These are phyloP conservation scores for Aspergillus sclerotioniger DNA, from an alignment of 495 filamentous ascomycete genomes.

Conservation along the genomic window DNA sequence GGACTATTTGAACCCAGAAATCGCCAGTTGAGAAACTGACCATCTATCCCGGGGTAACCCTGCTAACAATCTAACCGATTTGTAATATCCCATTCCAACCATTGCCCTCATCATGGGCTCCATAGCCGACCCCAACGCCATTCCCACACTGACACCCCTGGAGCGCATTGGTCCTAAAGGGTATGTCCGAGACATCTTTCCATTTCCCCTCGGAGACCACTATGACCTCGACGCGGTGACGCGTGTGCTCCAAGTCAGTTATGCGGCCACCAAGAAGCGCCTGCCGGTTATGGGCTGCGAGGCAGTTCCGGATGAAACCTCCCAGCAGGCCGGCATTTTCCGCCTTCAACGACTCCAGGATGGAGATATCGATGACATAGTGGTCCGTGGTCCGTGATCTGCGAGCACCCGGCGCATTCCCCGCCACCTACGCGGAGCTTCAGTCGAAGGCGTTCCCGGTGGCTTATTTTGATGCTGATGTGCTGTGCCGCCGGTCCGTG, in stretches of 20 bases:
- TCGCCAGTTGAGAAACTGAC: too few relatives aligned
- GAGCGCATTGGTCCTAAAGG: slow-evolving; percentile 38
- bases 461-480: slow-evolving; percentile 29
- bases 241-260: slow-evolving; percentile 25
- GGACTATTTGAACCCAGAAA: too few relatives aligned
- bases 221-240: slow-evolving; percentile 27
- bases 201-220: slow-evolving; percentile 23
- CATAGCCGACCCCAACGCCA: background rate
- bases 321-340: slow-evolving; percentile 29
- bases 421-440: slow-evolving; percentile 26
- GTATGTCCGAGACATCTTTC: slow-evolving; percentile 33
- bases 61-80: background rate
- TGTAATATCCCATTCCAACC: too few relatives aligned
- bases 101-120: slow-evolving; percentile 17
- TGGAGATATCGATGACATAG: slow-evolving; percentile 11
- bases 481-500: slow-evolving; percentile 27
- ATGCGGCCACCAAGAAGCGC: slow-evolving; percentile 24
- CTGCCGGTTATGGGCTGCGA: slow-evolving; percentile 30
- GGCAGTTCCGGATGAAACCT: slow-evolving; percentile 27
- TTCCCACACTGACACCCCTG: slow-evolving; percentile 26
- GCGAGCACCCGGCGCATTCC: slow-evolving; percentile 17
- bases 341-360: slow-evolving; percentile 21
- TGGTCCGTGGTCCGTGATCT: slow-evolving; percentile 35
- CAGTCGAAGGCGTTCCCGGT: slow-evolving; percentile 32
- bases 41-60: too few relatives aligned